A percentile compares a stretch with the other conserved stretches of the same genome.
These are phyloP conservation scores for Crithidia acanthocephali DNA, from an alignment of 208 protist genomes.

Conservation along the genomic window DNA sequence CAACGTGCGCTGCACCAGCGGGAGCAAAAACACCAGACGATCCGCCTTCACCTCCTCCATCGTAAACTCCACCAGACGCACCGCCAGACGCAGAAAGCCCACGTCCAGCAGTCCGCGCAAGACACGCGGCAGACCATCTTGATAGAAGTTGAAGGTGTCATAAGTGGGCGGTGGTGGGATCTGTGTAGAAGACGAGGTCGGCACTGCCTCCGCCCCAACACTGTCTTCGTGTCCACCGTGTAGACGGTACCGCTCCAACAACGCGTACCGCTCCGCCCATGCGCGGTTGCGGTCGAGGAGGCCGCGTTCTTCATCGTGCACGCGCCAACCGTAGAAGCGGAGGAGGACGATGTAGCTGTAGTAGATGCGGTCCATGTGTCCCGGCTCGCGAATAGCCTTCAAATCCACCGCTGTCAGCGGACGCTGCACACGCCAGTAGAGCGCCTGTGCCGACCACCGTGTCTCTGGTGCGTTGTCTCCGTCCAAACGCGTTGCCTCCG, in stretches of 20 bases:
- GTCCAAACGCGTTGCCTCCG: not conserved
- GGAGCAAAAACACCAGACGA: conserved; percentile 55
- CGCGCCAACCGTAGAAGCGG: conserved; percentile 85
- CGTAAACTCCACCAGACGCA: conserved; percentile 82
- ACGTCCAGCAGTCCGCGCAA: conserved; percentile 66
- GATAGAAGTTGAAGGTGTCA: conserved; percentile 58
- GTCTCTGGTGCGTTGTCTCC: not conserved
- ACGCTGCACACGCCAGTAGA: conserved; percentile 9
- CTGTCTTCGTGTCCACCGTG: too few relatives aligned
- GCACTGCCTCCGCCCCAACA: not conserved
- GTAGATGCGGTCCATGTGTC: conserved; percentile 79
- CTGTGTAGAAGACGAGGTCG: not conserved
- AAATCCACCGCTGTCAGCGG: conserved; percentile 38
- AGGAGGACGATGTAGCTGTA: conserved; percentile 90
- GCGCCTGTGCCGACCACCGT: conserved; percentile 8
- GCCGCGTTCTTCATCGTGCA: conserved; percentile 85
- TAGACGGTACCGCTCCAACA: conserved; percentile 28
- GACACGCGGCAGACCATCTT: conserved; percentile 53
- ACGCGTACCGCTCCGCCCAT: conserved; percentile 67
- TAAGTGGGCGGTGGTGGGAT: conserved; percentile 23
- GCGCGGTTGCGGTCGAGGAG: conserved; percentile 77
- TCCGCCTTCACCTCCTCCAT: conserved; percentile 74
- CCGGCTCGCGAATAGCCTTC: conserved; percentile 51
- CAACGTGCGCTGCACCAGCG: conserved; percentile 43
- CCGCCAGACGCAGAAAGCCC: conserved; percentile 64